These are phyloP conservation scores for Phylloporus arenicola DNA, from an alignment of 768 basidiomycete genomes.

Conservation along the genomic window DNA sequence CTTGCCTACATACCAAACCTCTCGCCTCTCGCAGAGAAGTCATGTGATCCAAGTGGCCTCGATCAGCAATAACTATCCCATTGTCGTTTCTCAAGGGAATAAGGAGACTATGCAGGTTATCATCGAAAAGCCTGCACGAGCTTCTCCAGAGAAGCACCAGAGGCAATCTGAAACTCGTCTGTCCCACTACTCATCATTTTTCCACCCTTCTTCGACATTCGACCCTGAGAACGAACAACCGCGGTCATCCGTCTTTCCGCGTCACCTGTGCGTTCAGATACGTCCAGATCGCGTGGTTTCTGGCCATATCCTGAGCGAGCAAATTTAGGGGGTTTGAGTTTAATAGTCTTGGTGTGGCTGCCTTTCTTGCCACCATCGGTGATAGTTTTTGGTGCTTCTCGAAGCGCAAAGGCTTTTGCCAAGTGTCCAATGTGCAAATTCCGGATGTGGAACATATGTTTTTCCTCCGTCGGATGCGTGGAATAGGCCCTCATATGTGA, in stretches of 20 bases:
- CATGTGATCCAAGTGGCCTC: no score
- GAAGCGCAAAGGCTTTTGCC: conserved; percentile 86
- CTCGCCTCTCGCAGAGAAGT: no score
- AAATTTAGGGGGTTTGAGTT: conserved; percentile 3
- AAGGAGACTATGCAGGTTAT: neutral
- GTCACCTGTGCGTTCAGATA: conserved; percentile 36
- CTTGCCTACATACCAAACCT: no score
- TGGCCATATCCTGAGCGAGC: conserved; percentile 15
- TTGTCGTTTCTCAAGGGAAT: no score
- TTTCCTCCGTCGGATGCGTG: conserved; percentile 93
- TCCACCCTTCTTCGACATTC: conserved; percentile 75
- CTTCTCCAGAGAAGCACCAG: conserved; percentile 57
- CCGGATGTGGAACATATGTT: conserved; percentile 93
- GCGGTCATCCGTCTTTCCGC: conserved; percentile 83
- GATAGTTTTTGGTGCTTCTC: conserved; percentile 65
- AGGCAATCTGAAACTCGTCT: conserved; percentile 76
- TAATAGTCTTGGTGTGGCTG: neutral
- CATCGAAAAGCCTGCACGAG: conserved; percentile 34
- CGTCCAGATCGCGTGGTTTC: conserved; percentile 33
- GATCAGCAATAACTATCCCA: no score
- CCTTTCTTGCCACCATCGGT: conserved; percentile 22
- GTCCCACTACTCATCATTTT: conserved; percentile 61
- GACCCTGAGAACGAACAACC: conserved; percentile 77
- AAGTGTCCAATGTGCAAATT: conserved; percentile 92
- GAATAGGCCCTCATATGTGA: conserved; percentile 96